Base-by-base conservation (phyloP, 2,329 filamentous ascomycete genomes). In the Didymella segeticola region DNA sequence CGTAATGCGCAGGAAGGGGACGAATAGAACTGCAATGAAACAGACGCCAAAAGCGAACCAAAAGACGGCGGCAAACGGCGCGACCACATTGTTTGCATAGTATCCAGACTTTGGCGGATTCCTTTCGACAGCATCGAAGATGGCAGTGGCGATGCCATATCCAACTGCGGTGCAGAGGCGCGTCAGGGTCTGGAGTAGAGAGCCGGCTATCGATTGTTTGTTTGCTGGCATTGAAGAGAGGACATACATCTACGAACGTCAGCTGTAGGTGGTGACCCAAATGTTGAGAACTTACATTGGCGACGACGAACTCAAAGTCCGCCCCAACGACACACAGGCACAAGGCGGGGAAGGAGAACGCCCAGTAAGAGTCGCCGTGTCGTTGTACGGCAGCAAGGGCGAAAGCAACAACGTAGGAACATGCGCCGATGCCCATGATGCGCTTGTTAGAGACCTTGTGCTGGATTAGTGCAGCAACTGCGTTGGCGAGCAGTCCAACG, bases 231-330 rank as follows among this genome's bases (percentile, higher is more conserved):
- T 80, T 0, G 83, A 84, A 4, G 84, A 86, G 79, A 89, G 84
- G 47, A 89, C 86, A 59, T 89, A 89, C 82, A 89, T 87, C 80
- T 86, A 54, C 2, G 7, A 6, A 19, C 4, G 22, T 60, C 19
- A 56, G 48, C 19, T 5, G 33, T 1, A 31, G 14, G 9, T 14
- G 26, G 1, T 4, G 10, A 17, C 10, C 3, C 6, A 29, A n/a
- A 10, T 9, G 17, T 12, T 2, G 7, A 19, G 11, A 20, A 73
- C 82, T 62, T 68, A 86, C 83, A 62, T 90, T 89, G 3, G 84
- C 82, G 19, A 89, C 86, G 55, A 89, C 88, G 70, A 89, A 89
- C 53, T 89, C 83, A 27, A 90, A 82, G 65, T 89, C 88, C 0
- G 86, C 86, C 1, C 87, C 87, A 4, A 88, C 75, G 1, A 89